phyloP scores from a whole-genome alignment of 768 basidiomycete genomes.

The Polyporus arcularius region DNA sequence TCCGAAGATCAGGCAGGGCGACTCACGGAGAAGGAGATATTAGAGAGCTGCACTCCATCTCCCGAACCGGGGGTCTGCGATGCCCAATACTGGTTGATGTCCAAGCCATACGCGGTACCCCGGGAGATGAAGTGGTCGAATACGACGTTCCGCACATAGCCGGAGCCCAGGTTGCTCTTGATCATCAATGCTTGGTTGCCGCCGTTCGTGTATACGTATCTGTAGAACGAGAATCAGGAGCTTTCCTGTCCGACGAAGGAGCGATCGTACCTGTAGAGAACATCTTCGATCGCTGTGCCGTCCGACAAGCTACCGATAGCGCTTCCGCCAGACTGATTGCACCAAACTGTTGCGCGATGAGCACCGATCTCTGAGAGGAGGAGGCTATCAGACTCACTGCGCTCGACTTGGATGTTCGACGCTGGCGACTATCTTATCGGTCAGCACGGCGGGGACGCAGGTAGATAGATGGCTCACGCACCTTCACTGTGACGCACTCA shows the following conservation, averaged over 20 bases:
- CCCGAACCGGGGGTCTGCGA: constrained; percentile 24
- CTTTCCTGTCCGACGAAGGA: too few relatives aligned
- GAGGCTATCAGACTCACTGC: constrained; percentile 14
- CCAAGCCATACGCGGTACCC: constrained; percentile 31
- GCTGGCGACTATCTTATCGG: constrained; percentile 19
- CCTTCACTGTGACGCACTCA: constrained; percentile 35
- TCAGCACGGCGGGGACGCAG: not conserved
- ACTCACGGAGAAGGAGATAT: constrained; percentile 30
- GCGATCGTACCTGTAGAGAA: constrained; percentile 24
- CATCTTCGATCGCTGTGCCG: constrained; percentile 29
- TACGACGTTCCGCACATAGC: constrained; percentile 29
- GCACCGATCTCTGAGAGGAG: not conserved
- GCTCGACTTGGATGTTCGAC: constrained; percentile 31
- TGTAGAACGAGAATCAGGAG: too few relatives aligned
- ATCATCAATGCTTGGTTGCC: constrained; percentile 36
- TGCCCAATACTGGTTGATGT: constrained; percentile 33
- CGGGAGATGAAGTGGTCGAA: constrained; percentile 32
- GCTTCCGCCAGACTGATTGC: constrained; percentile 33
- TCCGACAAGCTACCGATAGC: constrained; percentile 31
- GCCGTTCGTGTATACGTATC: constrained; percentile 28
- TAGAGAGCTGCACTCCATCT: constrained; percentile 28
- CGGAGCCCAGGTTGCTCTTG: constrained; percentile 28
- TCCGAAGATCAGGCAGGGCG: not conserved
- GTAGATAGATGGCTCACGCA: not conserved
- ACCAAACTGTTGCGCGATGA: constrained; percentile 24